Percentiles rank a stretch among this genome's conserved stretches.
phyloP scores from a whole-genome alignment of 345 rosid genomes.

The Lenwebbia sp. region DNA sequence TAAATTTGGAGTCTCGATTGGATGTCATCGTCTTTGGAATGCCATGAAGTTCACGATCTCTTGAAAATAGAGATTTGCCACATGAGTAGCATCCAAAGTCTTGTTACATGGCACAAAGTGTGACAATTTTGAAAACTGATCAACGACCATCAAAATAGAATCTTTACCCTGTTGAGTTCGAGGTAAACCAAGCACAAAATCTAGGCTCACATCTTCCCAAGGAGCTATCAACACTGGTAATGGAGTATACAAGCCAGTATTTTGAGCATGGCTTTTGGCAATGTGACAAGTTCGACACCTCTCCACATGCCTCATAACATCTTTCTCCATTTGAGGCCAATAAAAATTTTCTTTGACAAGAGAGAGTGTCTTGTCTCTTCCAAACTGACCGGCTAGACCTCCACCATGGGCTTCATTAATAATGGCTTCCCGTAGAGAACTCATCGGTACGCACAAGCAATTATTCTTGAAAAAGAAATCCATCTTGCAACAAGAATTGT shows the following conservation, averaged over 20 bases:
- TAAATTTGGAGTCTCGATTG: background rate
- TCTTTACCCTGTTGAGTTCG: background rate
- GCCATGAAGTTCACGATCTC: background rate
- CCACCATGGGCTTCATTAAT: background rate
- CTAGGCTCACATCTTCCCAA: background rate
- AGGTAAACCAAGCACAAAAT: background rate
- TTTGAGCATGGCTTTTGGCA: background rate
- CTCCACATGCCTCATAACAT: background rate
- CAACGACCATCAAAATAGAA: background rate
- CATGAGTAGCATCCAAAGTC: background rate
- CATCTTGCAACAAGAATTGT: background rate
- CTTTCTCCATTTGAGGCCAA: background rate
- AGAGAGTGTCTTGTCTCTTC: background rate
- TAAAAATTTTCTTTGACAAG: background rate
- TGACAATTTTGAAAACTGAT: background rate
- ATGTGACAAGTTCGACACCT: background rate
- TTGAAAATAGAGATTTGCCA: background rate
- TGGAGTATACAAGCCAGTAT: background rate
- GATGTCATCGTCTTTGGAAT: background rate
- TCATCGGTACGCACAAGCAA: background rate
- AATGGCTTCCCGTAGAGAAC: background rate
- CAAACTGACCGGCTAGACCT: background rate
- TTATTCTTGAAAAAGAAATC: background rate
- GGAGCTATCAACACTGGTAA: background rate
- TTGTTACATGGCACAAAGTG: background rate